Conservation (phyloP, 495 filamentous ascomycete genomes). For the Choiromyces venosus region DNA sequence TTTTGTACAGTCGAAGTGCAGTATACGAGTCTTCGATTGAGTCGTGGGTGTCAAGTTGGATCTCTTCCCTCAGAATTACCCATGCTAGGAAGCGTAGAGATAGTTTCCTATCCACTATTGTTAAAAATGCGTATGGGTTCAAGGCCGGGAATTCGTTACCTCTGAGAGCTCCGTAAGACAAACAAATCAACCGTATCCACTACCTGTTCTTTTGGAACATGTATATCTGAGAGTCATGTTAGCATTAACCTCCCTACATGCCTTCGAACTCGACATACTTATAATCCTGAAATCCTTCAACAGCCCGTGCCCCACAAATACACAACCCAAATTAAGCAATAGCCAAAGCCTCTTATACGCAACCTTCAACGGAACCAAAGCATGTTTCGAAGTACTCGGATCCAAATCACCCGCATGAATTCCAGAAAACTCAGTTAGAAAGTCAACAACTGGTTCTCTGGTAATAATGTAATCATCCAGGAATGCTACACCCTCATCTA, state of each 20-base stretch:
- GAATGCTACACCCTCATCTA: slow-evolving; percentile 73
- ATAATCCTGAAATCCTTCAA: slow-evolving; percentile 93
- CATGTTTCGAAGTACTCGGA: slow-evolving; percentile 62
- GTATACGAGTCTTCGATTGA: slow-evolving; percentile 88
- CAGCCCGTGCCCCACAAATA: slow-evolving; percentile 89
- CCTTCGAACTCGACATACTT: slow-evolving; percentile 44
- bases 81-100: slow-evolving; percentile 83
- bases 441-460: slow-evolving; percentile 87
- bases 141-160: neutral
- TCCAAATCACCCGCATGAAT: slow-evolving; percentile 82
- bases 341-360: slow-evolving; percentile 99
- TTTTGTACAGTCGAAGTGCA: slow-evolving; percentile 80
- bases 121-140: neutral
- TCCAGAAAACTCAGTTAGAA: slow-evolving; percentile 86
- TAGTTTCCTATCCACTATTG: slow-evolving; percentile 58
- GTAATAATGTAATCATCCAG: slow-evolving; percentile 96
- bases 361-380: slow-evolving; percentile 76
- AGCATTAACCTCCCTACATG: neutral
- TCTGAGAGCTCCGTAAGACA: slow-evolving; percentile 50
- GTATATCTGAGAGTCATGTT: slow-evolving; percentile 55
- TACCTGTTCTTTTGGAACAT: slow-evolving; percentile 83
- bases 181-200: slow-evolving; percentile 90
- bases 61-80: slow-evolving; percentile 79
- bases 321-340: slow-evolving; percentile 84
- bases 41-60: slow-evolving; percentile 86